Evolutionary conservation across 257 asterid genomes (phyloP).

Genomic region (Mentha longifolia): DNA sequence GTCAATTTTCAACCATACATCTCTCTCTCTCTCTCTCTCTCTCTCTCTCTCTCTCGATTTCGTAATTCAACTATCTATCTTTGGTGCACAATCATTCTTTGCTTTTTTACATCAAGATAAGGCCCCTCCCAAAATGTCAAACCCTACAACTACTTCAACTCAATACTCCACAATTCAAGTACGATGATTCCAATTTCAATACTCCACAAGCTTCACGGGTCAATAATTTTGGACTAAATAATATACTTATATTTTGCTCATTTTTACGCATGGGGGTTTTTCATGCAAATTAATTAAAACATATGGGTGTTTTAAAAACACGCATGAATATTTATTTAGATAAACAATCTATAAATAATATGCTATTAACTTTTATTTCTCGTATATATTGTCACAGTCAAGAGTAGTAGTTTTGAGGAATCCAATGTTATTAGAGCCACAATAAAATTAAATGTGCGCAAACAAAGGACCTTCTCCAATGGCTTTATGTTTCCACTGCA

Average conservation of each 20-base stretch:
- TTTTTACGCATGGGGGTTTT: no score
- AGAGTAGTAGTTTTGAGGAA: not conserved
- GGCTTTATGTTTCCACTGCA: constrained; percentile 48
- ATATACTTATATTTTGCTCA: not conserved
- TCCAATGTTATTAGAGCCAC: constrained; percentile 21
- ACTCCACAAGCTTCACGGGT: not conserved
- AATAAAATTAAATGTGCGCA: constrained; percentile 15
- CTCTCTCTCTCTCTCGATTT: not conserved
- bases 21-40: constrained; percentile 17
- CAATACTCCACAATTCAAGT: not conserved
- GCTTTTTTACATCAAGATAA: no score
- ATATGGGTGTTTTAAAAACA: no score
- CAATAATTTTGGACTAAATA: not conserved
- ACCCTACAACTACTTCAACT: not conserved
- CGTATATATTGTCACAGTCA: not conserved
- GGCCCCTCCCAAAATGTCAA: not conserved
- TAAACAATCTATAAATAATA: no score
- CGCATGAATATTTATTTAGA: no score
- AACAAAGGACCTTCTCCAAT: constrained; percentile 39
- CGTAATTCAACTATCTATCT: no score
- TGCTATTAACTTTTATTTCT: no score
- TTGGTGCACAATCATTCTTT: no score
- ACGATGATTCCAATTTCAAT: not conserved
- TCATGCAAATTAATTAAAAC: no score
- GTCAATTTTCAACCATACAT: no score